Percentiles rank a stretch among this genome's conserved stretches.
Conservation (phyloP, 306 rosid species). For the Lagenaria siceraria region DNA sequence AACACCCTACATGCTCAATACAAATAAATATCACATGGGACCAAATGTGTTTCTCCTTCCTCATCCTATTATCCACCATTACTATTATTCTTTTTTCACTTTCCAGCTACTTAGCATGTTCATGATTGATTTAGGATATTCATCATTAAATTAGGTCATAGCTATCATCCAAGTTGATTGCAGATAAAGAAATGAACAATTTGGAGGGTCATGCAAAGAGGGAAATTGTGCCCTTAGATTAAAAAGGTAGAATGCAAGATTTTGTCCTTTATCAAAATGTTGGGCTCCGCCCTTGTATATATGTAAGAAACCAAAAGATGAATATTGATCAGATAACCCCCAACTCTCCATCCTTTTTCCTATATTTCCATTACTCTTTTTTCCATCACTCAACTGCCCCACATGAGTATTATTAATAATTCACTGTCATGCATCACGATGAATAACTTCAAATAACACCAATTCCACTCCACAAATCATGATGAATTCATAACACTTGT, state of each 20-base stretch:
- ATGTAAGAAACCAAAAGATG: background rate
- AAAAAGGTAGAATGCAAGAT: background rate
- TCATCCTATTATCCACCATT: background rate
- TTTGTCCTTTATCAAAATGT: background rate
- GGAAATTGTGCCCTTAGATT: background rate
- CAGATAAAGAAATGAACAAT: background rate
- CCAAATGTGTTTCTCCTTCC: background rate
- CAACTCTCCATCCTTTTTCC: background rate
- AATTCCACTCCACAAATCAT: background rate
- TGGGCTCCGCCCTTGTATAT: background rate
- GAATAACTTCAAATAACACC: background rate
- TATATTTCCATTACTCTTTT: background rate
- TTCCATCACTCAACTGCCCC: background rate
- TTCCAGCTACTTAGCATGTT: background rate
- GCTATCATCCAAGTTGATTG: background rate
- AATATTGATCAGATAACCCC: background rate
- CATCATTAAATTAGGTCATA: background rate
- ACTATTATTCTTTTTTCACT: background rate
- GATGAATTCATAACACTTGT: background rate
- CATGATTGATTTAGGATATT: background rate
- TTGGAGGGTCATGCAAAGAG: background rate
- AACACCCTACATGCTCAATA: background rate
- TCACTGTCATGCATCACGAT: background rate
- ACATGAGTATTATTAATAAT: background rate
- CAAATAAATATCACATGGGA: background rate